A percentile compares a stretch with the other conserved stretches of the same genome.
Conservation (phyloP, 2,329 filamentous ascomycete species). For the Colletotrichum simmondsii region DNA sequence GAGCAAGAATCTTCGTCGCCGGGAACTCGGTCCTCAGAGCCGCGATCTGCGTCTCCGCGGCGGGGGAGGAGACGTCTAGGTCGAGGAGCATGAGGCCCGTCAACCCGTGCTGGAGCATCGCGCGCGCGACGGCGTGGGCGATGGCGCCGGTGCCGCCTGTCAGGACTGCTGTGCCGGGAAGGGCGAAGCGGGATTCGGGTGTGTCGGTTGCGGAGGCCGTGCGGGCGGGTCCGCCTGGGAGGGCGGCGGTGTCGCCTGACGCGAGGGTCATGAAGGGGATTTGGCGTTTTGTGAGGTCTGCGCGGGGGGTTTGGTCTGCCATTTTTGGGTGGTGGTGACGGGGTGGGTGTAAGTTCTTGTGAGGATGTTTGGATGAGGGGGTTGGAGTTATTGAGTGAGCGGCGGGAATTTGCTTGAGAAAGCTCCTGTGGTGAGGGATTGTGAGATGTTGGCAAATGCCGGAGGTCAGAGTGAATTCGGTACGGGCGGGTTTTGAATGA, state of each 20-base stretch:
- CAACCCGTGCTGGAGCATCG: slow-evolving; percentile 76
- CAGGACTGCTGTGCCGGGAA: slow-evolving; percentile 54
- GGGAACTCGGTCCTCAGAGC: slow-evolving; percentile 66
- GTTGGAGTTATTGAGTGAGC: too few relatives aligned
- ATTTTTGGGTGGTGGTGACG: neutral
- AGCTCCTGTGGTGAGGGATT: neutral
- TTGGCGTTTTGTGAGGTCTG: slow-evolving; percentile 38
- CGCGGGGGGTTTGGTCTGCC: slow-evolving; percentile 21
- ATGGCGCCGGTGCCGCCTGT: slow-evolving; percentile 76
- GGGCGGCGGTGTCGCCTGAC: neutral
- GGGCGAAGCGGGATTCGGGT: slow-evolving; percentile 41
- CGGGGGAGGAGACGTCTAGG: slow-evolving; percentile 55
- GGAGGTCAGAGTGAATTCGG: neutral
- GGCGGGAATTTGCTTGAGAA: too few relatives aligned
- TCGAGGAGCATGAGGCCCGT: slow-evolving; percentile 71
- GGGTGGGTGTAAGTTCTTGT: neutral
- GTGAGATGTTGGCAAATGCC: neutral
- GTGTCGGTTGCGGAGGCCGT: slow-evolving; percentile 20
- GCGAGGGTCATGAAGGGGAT: slow-evolving; percentile 42
- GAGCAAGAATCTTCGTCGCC: slow-evolving; percentile 57
- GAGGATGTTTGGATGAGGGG: too few relatives aligned
- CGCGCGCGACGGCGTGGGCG: slow-evolving; percentile 72
- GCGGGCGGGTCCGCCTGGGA: slow-evolving; percentile 26
- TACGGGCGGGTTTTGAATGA: neutral
- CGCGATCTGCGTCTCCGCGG: slow-evolving; percentile 46